Evolutionary conservation across 176 grass and related monocot species (phyloP), one percentile per base, ranked within the genome.

Genomic region (Oryza glaberrima): DNA sequence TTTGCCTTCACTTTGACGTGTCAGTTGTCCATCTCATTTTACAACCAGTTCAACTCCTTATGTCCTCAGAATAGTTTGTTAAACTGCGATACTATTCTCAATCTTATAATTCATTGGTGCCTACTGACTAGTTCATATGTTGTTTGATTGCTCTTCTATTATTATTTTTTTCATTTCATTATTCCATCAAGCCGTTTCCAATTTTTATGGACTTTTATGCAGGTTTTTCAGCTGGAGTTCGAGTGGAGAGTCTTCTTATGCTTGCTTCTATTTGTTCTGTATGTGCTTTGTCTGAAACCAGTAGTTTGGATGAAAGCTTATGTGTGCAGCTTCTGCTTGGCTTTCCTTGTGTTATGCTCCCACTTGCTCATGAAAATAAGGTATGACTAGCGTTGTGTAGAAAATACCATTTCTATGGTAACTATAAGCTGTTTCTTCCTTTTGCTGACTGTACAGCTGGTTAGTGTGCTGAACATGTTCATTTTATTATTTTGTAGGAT

Each of bases 321-420:
- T 76, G 85, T 85, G 70, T 89, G 67, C 73, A 98, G 58, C 80
- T 94, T 92, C 84, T 98, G 56, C 47, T 85, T 81, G 88, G 90
- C 9, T 90, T 98, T 82, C 93, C 93, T 86, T 90, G 87, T 78
- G 72, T 95, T 77, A 88, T 98, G 60, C 78, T 89, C 74, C 91
- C 93, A 89, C 93, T 98, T 87, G 79, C 93, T 83, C 84, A 93
- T 71, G 45, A 82, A 82, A 89, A 94, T 32, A 98, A 88, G 93
- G 96, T 98, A 88, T 52, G 9, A 36, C 66, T 41, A 30, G 40
- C 72, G 32, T 5, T 74, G 4, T 41, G 19, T 83, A 71, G 35
- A 63, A 15, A 9, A 54, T 81, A 23, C 66, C 81, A 46, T 61
- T 52, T 23, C 38, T 67, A 72, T 54, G 17, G 43, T 48, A 83